phyloP scores from a whole-genome alignment of 805 yeast genomes.

The Kodamaea laetipori region DNA sequence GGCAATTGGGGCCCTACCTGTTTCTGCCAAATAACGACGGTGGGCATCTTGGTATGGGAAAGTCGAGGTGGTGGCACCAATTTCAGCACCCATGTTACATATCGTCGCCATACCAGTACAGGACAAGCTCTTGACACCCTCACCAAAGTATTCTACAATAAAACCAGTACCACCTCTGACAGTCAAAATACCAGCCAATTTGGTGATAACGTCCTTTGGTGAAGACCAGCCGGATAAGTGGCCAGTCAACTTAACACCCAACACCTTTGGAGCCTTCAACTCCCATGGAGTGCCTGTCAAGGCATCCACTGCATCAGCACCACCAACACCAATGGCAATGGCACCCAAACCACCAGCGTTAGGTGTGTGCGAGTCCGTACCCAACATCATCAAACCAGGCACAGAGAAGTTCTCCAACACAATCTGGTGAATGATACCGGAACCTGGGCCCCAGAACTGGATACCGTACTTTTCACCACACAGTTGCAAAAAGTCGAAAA shows the following conservation, averaged over 20 bases:
- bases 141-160: slow-evolving; percentile 95
- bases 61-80: slow-evolving; percentile 96
- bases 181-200: slow-evolving; percentile 90
- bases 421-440: slow-evolving; percentile 98
- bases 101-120: slow-evolving; percentile 99
- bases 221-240: slow-evolving; percentile 92
- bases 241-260: slow-evolving; percentile 95
- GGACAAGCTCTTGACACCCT: slow-evolving; percentile 87
- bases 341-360: slow-evolving; percentile 99
- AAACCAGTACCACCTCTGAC: slow-evolving; percentile 98
- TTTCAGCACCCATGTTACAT: slow-evolving; percentile 99
- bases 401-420: slow-evolving; percentile 95
- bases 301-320: slow-evolving; percentile 98
- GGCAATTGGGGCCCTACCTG: slow-evolving; percentile 83
- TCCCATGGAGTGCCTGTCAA: slow-evolving; percentile 96
- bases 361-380: slow-evolving; percentile 98
- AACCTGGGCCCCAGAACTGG: slow-evolving; percentile 99
- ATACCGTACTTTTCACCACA: slow-evolving; percentile 95
- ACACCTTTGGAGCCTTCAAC: slow-evolving; percentile 92
- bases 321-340: slow-evolving; percentile 98
- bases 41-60: slow-evolving; percentile 95
- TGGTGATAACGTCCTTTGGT: slow-evolving; percentile 93
- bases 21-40: slow-evolving; percentile 85
- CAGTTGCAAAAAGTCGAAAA: slow-evolving; percentile 88
- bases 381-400: slow-evolving; percentile 96